Evolutionary conservation across 2,329 filamentous ascomycete genomes (phyloP).

Genomic region (Pyrenophora tritici-repentis): DNA sequence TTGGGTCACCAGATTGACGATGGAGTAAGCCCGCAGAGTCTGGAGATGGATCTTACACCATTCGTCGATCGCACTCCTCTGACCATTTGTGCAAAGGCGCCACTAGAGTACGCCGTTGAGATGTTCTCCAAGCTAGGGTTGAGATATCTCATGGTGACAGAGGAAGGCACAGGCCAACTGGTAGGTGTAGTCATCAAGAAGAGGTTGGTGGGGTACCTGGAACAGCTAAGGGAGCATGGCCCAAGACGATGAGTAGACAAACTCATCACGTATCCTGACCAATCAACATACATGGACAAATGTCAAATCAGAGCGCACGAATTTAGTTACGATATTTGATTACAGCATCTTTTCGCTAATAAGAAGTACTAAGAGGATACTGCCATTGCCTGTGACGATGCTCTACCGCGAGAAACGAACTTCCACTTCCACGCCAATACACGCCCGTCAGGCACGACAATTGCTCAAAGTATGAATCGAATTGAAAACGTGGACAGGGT

Average conservation of each 20-base stretch:
- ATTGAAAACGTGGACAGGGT: conserved; percentile 17
- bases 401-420: conserved; percentile 20
- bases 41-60: conserved; percentile 51
- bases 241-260: not conserved
- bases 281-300: not conserved
- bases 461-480: conserved; percentile 36
- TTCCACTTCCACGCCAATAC: conserved; percentile 15
- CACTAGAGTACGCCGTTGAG: conserved; percentile 64
- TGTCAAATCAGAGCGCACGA: not conserved
- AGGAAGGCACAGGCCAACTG: conserved; percentile 57
- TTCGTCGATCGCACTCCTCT: conserved; percentile 62
- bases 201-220: conserved; percentile 59
- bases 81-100: conserved; percentile 56
- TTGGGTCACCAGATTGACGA: conserved; percentile 45
- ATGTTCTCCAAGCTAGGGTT: conserved; percentile 64
- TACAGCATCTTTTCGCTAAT: conserved; percentile 45
- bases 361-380: conserved; percentile 39
- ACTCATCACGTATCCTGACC: too few species aligned
- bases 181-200: conserved; percentile 65
- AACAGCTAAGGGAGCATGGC: conserved; percentile 31
- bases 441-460: conserved; percentile 20
- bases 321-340: conserved; percentile 22
- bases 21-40: conserved; percentile 16
- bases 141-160: conserved; percentile 60
- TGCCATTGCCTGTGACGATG: conserved; percentile 23